Base-by-base conservation (phyloP, 1,284 basidiomycete genomes). In the Cryptococcus sp. region DNA sequence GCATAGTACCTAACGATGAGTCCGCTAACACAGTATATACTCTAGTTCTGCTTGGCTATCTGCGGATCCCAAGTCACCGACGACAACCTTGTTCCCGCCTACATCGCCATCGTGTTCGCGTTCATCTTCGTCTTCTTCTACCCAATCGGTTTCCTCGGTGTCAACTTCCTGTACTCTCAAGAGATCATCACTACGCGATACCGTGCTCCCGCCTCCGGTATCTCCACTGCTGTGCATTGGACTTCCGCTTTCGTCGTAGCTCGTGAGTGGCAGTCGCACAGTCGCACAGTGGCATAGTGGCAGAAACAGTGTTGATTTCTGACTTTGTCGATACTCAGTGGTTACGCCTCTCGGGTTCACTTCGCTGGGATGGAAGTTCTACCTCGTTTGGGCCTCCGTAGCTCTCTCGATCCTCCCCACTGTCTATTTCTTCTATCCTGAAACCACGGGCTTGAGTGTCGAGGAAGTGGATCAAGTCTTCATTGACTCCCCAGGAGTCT, bases 391-490 rank as follows among this genome's bases (percentile, higher is more conserved):
- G 62, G 62, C 41, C 13, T 23, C 54, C 5, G 57, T 60, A 3
- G 62, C 62, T 2, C 19, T 61, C 19, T 50, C 52, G 25, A 61
- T 69, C 53, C 60, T 68, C n/a, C 69, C 68, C 23, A 48, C 60
- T 5, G 66, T 72, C 27, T 72, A 66, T 55, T 60, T 70, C 50
- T 68, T 67, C 58, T 72, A 69, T 58, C 70, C 70, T 31, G 70
- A 72, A 52, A 72, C 70, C 3, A 72, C 68, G 8, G 64, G 60
- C 23, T 56, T 72, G 15, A 62, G 64, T 3, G 56, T 72, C 40
- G 70, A 72, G 57, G 70, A 70, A 60, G 62, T 70, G 39, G 70
- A 71, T 38, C 53, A 59, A 38, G 59, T 67, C 8, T 67, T 67
- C 54, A 62, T 67, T 45, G 62, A 64, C 38, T 57, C 62, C 5